These are phyloP conservation scores for Diutina rugosa DNA, from an alignment of 1,139 yeast genomes.

Conservation along the genomic window DNA sequence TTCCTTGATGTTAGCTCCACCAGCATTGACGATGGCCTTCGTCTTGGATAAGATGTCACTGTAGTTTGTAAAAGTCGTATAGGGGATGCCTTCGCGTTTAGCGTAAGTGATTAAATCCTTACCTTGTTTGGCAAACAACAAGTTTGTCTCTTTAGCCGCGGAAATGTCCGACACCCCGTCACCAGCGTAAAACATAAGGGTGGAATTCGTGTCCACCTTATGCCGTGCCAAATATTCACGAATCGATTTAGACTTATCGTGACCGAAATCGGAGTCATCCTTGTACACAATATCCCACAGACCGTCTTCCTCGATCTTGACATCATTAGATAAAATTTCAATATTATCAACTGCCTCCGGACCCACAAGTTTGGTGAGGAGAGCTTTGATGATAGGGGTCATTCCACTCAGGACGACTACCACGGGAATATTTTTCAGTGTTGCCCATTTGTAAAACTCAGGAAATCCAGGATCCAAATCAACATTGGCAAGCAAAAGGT, in stretches of 20 bases:
- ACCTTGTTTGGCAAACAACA: constrained; percentile 87
- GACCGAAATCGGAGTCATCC: constrained; percentile 85
- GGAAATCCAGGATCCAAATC: constrained; percentile 85
- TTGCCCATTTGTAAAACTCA: constrained; percentile 71
- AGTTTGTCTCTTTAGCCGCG: constrained; percentile 91
- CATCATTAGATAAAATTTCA: constrained; percentile 76
- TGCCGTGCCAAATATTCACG: constrained; percentile 43
- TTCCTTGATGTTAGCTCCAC: not conserved
- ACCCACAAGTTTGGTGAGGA: constrained; percentile 65
- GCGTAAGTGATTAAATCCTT: constrained; percentile 82
- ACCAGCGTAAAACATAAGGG: constrained; percentile 79
- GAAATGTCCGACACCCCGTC: constrained; percentile 94
- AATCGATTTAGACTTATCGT: constrained; percentile 81
- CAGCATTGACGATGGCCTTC: constrained; percentile 7
- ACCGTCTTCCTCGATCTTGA: constrained; percentile 34
- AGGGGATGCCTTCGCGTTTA: constrained; percentile 67
- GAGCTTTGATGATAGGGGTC: constrained; percentile 78
- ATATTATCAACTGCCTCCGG: constrained; percentile 59
- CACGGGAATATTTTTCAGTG: constrained; percentile 55
- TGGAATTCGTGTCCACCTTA: constrained; percentile 18
- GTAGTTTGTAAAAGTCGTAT: constrained; percentile 68
- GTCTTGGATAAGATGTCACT: constrained; percentile 48
- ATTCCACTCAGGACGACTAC: constrained; percentile 83
- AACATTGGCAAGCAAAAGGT: constrained; percentile 44
- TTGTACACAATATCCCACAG: constrained; percentile 78